Conservation (phyloP, 495 filamentous ascomycete species). For the Lichina pygmaea region DNA sequence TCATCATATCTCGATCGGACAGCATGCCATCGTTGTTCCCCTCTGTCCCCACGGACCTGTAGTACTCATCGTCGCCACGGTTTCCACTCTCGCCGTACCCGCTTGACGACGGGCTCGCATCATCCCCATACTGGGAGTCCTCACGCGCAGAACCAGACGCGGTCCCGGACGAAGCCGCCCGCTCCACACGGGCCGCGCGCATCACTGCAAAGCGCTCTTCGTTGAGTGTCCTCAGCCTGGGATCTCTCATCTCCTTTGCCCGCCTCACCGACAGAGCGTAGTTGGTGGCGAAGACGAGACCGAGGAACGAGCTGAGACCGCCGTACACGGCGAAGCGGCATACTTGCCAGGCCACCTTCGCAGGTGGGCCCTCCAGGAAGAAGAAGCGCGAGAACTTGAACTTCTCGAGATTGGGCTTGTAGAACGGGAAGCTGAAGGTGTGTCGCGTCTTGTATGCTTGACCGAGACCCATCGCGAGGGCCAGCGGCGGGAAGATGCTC, state of each 20-base stretch:
- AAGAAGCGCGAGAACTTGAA: slow-evolving; percentile 5
- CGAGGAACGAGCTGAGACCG: slow-evolving; percentile 3
- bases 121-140: neutral
- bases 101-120: neutral
- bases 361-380: slow-evolving; percentile 4
- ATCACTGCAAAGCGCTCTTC: no score
- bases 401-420: slow-evolving; percentile 3
- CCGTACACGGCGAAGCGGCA: slow-evolving; percentile 2
- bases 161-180: no score
- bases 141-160: no score
- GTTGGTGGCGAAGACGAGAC: slow-evolving; percentile 3
- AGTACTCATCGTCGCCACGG: no score
- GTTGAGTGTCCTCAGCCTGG: slow-evolving; percentile 7
- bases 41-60: no score
- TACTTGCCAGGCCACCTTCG: slow-evolving; percentile 6
- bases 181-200: no score
- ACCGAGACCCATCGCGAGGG: neutral
- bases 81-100: no score
- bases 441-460: slow-evolving; percentile 1
- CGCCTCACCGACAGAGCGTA: slow-evolving; percentile 2
- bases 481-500: slow-evolving; percentile 1
- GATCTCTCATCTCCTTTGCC: slow-evolving; percentile 4
- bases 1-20: no score
- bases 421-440: slow-evolving; percentile 7
- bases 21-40: no score